Evolutionary conservation across 139 green algal species (phyloP).

Genomic region (Asterochloris erici): DNA sequence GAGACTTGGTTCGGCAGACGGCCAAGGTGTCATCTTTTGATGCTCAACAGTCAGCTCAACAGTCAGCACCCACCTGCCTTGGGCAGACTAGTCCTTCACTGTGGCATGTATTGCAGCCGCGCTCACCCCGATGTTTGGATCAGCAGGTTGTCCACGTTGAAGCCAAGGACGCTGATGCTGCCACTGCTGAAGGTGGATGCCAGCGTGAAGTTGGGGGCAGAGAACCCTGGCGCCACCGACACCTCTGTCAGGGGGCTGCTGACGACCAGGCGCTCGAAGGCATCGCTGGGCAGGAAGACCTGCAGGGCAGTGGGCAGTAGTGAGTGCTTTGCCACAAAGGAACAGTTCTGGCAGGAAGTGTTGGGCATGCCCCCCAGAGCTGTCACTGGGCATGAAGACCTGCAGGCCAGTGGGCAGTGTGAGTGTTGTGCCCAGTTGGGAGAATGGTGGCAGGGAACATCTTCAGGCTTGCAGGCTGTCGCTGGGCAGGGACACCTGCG

Average conservation of each 20-base stretch:
- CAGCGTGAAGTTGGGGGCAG: neutral
- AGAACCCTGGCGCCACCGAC: neutral
- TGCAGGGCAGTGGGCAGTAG: neutral
- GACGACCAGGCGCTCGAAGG: neutral
- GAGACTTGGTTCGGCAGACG: too few species aligned
- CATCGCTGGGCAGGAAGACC: neutral
- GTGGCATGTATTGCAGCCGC: too few species aligned
- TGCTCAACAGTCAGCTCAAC: too few species aligned
- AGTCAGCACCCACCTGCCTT: too few species aligned
- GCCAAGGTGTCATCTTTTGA: too few species aligned
- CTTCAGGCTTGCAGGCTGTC: too few species aligned
- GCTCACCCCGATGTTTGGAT: conserved; percentile 12
- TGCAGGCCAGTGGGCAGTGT: neutral
- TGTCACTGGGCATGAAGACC: neutral
- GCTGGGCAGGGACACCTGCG: too few species aligned
- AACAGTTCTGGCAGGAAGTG: neutral
- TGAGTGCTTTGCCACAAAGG: too few species aligned
- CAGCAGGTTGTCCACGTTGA: conserved; percentile 3
- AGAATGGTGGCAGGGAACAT: neutral
- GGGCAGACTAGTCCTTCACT: too few species aligned
- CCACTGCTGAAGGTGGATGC: neutral
- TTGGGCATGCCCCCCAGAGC: neutral
- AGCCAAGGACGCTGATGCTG: neutral
- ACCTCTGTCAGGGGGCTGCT: neutral
- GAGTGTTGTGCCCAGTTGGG: neutral